These are phyloP conservation scores for Russula sp. DNA, from an alignment of 768 basidiomycete species.

Conservation along the genomic window DNA sequence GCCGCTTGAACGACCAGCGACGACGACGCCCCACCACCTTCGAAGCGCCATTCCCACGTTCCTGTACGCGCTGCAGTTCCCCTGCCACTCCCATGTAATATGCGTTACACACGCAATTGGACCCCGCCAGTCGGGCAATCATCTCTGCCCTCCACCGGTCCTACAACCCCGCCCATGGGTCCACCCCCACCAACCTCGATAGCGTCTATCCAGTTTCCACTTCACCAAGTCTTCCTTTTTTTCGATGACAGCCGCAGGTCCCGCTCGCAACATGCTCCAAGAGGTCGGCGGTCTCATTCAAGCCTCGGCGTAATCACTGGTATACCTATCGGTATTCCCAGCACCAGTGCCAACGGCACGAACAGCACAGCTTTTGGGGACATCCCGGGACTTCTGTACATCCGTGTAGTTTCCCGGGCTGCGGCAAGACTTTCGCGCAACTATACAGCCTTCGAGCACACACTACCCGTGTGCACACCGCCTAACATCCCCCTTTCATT, in stretches of 20 bases:
- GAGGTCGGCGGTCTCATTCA: conserved; percentile 81
- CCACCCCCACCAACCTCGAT: conserved; percentile 55
- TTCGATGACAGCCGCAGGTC: conserved; percentile 56
- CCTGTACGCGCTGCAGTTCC: conserved; percentile 27
- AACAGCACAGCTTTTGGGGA: conserved; percentile 34
- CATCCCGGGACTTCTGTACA: conserved; percentile 66
- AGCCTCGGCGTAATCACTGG: conserved; percentile 74
- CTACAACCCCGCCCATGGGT: conserved; percentile 27
- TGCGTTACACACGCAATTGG: conserved; percentile 51
- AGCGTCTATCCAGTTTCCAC: conserved; percentile 64
- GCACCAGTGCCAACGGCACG: background rate
- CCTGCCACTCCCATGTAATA: conserved; percentile 37
- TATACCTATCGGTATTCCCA: conserved; percentile 55
- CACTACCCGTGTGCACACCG: conserved; percentile 56
- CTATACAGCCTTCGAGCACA: conserved; percentile 70
- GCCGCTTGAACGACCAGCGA: conserved; percentile 40
- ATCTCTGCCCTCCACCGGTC: conserved; percentile 45
- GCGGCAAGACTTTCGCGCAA: conserved; percentile 66
- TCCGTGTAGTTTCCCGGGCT: conserved; percentile 65
- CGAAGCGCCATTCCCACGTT: conserved; percentile 31
- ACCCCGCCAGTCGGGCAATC: conserved; percentile 58
- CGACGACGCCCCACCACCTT: conserved; percentile 28
- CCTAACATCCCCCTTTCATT: conserved; percentile 65
- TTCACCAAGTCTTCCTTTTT: conserved; percentile 80
- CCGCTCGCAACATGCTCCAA: conserved; percentile 57